These are phyloP conservation scores for Paramecium biaurelia DNA, from an alignment of 73 alveolate species.

Conservation along the genomic window DNA sequence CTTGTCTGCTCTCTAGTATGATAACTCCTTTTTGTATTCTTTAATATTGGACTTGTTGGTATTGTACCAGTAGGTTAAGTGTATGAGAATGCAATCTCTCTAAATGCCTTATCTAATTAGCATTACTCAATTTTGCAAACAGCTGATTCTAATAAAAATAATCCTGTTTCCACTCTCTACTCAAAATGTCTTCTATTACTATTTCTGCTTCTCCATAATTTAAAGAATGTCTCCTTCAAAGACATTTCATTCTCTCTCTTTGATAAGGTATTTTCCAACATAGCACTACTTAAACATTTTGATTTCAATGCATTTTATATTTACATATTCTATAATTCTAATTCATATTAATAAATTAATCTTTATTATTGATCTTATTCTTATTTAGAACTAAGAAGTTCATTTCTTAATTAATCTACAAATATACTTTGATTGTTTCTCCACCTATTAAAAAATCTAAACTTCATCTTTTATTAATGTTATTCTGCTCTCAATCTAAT, in stretches of 20 bases:
- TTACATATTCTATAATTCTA: neutral
- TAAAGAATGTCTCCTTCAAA: neutral
- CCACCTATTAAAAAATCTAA: neutral
- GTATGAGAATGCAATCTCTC: constrained; percentile 32
- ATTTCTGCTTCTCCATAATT: neutral
- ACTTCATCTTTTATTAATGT: neutral
- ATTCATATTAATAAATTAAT: neutral
- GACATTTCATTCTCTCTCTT: neutral
- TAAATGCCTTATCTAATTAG: neutral
- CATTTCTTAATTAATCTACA: neutral
- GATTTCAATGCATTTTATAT: constrained; percentile 36
- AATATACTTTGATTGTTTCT: neutral
- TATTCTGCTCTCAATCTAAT: neutral
- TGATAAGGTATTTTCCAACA: neutral
- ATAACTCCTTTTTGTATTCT: constrained; percentile 1
- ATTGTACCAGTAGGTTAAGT: neutral
- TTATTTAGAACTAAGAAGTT: neutral
- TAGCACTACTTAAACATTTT: neutral
- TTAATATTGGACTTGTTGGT: neutral
- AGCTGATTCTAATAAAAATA: neutral
- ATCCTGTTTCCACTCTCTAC: neutral
- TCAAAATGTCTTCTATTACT: neutral
- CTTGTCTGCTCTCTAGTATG: constrained; percentile 25
- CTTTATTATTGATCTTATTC: neutral
- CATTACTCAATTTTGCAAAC: neutral